Evolutionary conservation across 1,139 yeast genomes (phyloP), one percentile per base, ranked within the genome.

Genomic region (Nakaseomyces kungkrabaensis): DNA sequence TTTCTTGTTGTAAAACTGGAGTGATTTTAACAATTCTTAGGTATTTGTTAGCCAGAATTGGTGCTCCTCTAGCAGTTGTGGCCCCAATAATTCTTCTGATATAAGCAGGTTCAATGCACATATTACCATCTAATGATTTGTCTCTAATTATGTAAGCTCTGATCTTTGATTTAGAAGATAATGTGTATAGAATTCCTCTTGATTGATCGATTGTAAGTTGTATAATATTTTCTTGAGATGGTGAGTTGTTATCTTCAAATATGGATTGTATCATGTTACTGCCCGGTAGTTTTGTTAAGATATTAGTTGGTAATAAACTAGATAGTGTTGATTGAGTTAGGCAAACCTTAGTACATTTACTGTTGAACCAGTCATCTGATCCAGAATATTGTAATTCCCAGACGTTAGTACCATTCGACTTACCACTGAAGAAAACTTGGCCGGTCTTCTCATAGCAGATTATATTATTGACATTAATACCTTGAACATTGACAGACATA

Each of bases 371-470:
- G 47, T 88, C 84, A 45, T 90, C 92, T 37, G 85, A 79, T 55
- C 82, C 85, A n/a, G 90, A 78, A 63, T 94, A 94, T 53, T 80
- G 82, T 51, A 92, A 72, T 62, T 88, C 89, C 96, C 97, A 92
- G 46, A 94, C 74, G 59, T 90, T 82, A 44, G 77, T 71, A 3
- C 92, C 95, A 58, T 86, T 89, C 22, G 83, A 74, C 54, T 77
- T 74, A 10, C 96, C 95, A 22, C 85, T 75, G 65, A 94, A 87
- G 64, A 85, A 88, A 6, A 94, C 79, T 50, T 94, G 90, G 47
- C 89, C 85, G 0, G 92, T 81, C 43, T 71, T 69, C 29, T 79
- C 79, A 60, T 81, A 79, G 1, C 77, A 73, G 0, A 76, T 73
- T 48, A 90, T 78, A 49, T 78, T 76, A 58, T 79, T 78, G 6